Base-by-base conservation (phyloP, 2,329 filamentous ascomycete genomes). In the Falciphora oryzae region DNA sequence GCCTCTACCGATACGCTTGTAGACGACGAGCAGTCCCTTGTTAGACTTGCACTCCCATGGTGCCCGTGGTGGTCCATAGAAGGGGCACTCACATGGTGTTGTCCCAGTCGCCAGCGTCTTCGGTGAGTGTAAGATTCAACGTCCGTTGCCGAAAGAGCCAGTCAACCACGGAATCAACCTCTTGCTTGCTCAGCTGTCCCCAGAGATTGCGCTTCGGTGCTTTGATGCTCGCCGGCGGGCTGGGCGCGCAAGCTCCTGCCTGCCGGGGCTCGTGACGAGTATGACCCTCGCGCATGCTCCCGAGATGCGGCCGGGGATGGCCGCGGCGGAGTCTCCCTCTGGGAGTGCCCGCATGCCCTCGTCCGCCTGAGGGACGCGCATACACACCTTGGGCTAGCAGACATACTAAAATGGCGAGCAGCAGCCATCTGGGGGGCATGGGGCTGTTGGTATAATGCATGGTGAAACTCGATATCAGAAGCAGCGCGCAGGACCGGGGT, bases 131-230 rank as follows among this genome's bases (percentile, higher is more conserved):
- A 56, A 80, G 70, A 66, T 80, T 80, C 57, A 80, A 69, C 25
- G 76, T 75, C 2, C 68, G 60, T 66, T 78, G 77, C 1, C 68
- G 70, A 65, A 79, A 78, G 3, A 80, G 72, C 76, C 76, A 80
- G 10, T 72, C 66, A 1, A 76, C 73, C 5, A 79, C 74, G 22
- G 72, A 68, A 1, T 75, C 75, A 3, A 76, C 75, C 64, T 80
- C 78, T 6, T 69, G 66, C 57, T 76, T 73, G 0, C 71, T 75
- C 59, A 80, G 67, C n/a, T 72, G 70, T 6, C 69, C 72, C 77
- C 78, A 81, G 31, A 79, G 69, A 65, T 81, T 81, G 18, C 68
- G 62, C 64, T 78, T 79, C 5, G 78, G 78, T 0, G 79, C 78
- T 27, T 68, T 68, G 63, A 73, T 69, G 3, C 63, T 57, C 6